phyloP scores from a whole-genome alignment of 768 basidiomycete genomes.

The Scleroderma bovista region DNA sequence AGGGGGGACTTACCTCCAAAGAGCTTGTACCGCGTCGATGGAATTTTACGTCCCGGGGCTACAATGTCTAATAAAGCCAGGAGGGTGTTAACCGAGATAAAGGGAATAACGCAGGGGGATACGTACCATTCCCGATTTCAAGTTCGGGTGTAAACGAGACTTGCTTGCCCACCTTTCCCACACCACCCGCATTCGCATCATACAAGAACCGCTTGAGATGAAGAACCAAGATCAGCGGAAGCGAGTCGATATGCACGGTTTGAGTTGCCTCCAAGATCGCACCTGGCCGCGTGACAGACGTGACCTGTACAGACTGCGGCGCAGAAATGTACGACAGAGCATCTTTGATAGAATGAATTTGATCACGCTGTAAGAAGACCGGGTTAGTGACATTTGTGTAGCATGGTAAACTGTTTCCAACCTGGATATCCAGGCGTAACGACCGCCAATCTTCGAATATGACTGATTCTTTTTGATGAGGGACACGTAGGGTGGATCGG shows the following conservation, averaged over 20 bases:
- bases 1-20: conserved; percentile 61
- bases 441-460: conserved; percentile 91
- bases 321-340: conserved; percentile 74
- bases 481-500: conserved; percentile 75
- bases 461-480: conserved; percentile 80
- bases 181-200: conserved; percentile 66
- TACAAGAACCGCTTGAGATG: conserved; percentile 92
- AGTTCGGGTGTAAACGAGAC: conserved; percentile 74
- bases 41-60: conserved; percentile 43
- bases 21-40: conserved; percentile 63
- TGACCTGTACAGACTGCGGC: conserved; percentile 75
- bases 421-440: conserved; percentile 86
- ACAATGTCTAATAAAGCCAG: conserved; percentile 46
- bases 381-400: not conserved
- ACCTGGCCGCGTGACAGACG: conserved; percentile 49
- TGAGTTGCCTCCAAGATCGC: conserved; percentile 67
- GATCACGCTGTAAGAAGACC: conserved; percentile 46
- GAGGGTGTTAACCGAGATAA: not conserved
- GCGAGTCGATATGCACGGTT: conserved; percentile 69
- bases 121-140: conserved; percentile 64
- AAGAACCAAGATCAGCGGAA: conserved; percentile 80
- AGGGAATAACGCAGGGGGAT: not conserved
- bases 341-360: conserved; percentile 74
- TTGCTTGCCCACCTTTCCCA: conserved; percentile 83
- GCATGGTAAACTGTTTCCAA: conserved; percentile 25